Base-by-base conservation (phyloP, 805 yeast species). In the Candida dajiaensis region DNA sequence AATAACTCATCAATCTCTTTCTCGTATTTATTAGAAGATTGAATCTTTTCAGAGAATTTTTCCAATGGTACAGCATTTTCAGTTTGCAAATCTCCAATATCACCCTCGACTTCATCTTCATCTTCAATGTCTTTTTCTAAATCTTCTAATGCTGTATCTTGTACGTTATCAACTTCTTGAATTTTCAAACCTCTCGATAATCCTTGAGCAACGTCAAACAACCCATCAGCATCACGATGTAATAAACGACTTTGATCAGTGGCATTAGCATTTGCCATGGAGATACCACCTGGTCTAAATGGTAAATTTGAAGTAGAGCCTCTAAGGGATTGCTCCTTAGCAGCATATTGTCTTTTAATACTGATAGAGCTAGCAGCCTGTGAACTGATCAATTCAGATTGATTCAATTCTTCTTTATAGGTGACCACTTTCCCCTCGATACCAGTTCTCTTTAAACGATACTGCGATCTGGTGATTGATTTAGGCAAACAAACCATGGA, bases 231-330 rank as follows among this genome's bases (percentile, higher is more conserved):
- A 57, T 86, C 92, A 57, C 83, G 76, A 56, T 85, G 94, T 13
- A 57, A 31, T 41, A 85, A 59, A 38, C 69, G 66, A 36, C 64
- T 54, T 0, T 70, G 59, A 4, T 62, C 66, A 43, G 71, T 75
- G 12, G 53, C 73, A 9, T 59, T 57, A 20, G 62, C 57, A 57
- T 63, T 42, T 8, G 22, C 28, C 53, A 66, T 57, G 3, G 67
- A 67, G n/a, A 78, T 54, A 2, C 98, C 97, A 53, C 99, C 98
- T 0, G 99, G 99, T 48, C 84, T 82, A 61, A 94, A 94, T 0
- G 99, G 99, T 57, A 92, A 66, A 56, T 77, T 85, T 18, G 80
- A 76, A 0, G 95, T 73, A 4, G 80, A 72, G 0, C 98, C 98
- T 41, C 73, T 70, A 3, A 88, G 67, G 2, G 81, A 69, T 37